Evolutionary conservation across 139 green algal genomes (phyloP).

Genomic region (Coccomyxa sp.): DNA sequence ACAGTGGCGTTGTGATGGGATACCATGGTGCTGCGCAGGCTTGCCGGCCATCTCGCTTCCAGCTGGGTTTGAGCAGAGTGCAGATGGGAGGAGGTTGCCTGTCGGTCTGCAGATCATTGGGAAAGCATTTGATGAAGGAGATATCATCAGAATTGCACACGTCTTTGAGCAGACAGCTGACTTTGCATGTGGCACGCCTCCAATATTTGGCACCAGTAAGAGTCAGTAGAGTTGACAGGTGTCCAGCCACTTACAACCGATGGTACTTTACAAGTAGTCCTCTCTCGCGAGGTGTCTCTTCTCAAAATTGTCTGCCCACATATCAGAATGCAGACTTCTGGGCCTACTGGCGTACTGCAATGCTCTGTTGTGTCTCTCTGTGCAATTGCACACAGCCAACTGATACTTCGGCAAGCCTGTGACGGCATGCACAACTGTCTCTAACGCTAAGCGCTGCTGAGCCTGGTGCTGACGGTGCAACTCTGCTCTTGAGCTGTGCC

Average conservation of each 20-base stretch:
- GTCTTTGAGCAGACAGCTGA: constrained; percentile 64
- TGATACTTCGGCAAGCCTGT: not conserved
- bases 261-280: too few relatives aligned
- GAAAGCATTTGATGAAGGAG: constrained; percentile 61
- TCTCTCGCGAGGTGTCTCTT: too few relatives aligned
- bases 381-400: not conserved
- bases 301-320: too few relatives aligned
- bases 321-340: too few relatives aligned
- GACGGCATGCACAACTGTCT: not conserved
- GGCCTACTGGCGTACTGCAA: too few relatives aligned
- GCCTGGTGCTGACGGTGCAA: not conserved
- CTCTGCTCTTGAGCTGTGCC: not conserved
- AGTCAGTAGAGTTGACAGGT: too few relatives aligned
- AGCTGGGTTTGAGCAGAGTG: constrained; percentile 41
- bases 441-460: not conserved
- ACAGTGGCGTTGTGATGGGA: not conserved
- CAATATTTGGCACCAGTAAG: too few relatives aligned
- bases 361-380: too few relatives aligned
- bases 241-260: too few relatives aligned
- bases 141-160: constrained; percentile 62
- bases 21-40: constrained; percentile 36
- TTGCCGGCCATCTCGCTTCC: constrained; percentile 82
- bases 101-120: constrained; percentile 82
- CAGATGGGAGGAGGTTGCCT: constrained; percentile 41
- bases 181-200: constrained; percentile 12